Evolutionary conservation across 768 basidiomycete species (phyloP).

Genomic region (Coprinopsis cinerea): DNA sequence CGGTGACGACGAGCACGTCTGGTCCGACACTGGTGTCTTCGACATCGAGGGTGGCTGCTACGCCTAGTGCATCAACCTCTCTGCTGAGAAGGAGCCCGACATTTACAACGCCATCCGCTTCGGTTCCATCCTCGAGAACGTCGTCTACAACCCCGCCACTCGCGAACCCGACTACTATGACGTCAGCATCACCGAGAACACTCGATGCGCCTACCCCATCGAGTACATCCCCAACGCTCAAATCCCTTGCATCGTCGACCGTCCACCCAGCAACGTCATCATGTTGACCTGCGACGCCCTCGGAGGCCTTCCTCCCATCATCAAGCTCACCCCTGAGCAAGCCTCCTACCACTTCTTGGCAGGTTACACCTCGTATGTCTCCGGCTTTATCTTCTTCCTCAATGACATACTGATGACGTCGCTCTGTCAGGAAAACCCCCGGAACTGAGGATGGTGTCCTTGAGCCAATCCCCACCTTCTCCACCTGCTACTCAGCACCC

Average conservation of each 20-base stretch:
- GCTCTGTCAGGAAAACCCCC: slow-evolving; percentile 76
- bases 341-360: slow-evolving; percentile 98
- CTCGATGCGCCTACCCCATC: slow-evolving; percentile 98
- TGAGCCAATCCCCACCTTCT: slow-evolving; percentile 98
- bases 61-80: slow-evolving; percentile 96
- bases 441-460: slow-evolving; percentile 97
- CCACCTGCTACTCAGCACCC: slow-evolving; percentile 98
- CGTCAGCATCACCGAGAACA: slow-evolving; percentile 96
- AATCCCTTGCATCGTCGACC: slow-evolving; percentile 84
- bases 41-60: slow-evolving; percentile 99
- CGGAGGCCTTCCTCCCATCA: slow-evolving; percentile 95
- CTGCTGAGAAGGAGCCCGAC: slow-evolving; percentile 96
- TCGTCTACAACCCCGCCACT: slow-evolving; percentile 84
- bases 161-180: slow-evolving; percentile 95
- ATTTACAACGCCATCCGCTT: slow-evolving; percentile 94
- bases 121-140: slow-evolving; percentile 97
- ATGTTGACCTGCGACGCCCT: slow-evolving; percentile 98
- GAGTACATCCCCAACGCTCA: slow-evolving; percentile 94
- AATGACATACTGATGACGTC: slow-evolving; percentile 15
- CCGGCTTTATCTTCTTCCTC: neutral
- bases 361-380: slow-evolving; percentile 83
- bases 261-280: slow-evolving; percentile 91
- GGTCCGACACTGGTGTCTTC: slow-evolving; percentile 98
- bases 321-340: slow-evolving; percentile 87
- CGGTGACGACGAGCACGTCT: slow-evolving; percentile 99